Base-by-base conservation (phyloP, 2,329 filamentous ascomycete genomes). In the Aspergillus neoniger region DNA sequence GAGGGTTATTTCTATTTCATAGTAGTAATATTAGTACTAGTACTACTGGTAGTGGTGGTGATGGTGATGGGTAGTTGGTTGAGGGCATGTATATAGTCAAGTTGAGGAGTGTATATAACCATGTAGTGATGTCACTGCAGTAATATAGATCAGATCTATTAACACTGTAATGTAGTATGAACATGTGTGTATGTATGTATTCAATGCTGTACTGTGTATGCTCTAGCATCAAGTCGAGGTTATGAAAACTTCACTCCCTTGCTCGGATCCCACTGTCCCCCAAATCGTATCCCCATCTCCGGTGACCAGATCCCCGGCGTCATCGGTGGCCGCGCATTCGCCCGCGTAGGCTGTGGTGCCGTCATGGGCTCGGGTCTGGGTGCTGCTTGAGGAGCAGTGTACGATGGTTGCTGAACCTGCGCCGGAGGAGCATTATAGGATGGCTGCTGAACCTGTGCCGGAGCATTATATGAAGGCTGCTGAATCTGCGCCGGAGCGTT, bases 231-330 rank as follows among this genome's bases (percentile, higher is more conserved):
- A 30, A 1, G 12, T n/a, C n/a, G 2, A 25, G 4, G 10, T 65
- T 64, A 78, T 23, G 74, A 76, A 75, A 88, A 88, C 56, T 82
- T 80, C 64, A 89, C 83, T 3, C 85, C 86, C 41, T 80, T 78
- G 47, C 73, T 82, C 1, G 85, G 84, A 65, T 88, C 85, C 86
- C 87, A 89, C 1, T 50, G 81, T 83, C 38, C 82, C 65, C 85
- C 86, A 74, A 96, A 96, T 59, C 87, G 88, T 69, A 96, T 95
- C 0, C 89, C 90, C 82, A 91, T 88, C 2, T 89, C 88, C 0
- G 92, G 91, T 58, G 86, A 88, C 92, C 92, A 96, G 73, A 91
- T 87, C 6, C 84, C 78, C 68, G 83, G 75, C 63, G 80, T 69
- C 52, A 67, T 60, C 2, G 65, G 77, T 69, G 70, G 85, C 78